Base-by-base conservation (phyloP, 2,329 filamentous ascomycete genomes). In the Endothia cerciana region DNA sequence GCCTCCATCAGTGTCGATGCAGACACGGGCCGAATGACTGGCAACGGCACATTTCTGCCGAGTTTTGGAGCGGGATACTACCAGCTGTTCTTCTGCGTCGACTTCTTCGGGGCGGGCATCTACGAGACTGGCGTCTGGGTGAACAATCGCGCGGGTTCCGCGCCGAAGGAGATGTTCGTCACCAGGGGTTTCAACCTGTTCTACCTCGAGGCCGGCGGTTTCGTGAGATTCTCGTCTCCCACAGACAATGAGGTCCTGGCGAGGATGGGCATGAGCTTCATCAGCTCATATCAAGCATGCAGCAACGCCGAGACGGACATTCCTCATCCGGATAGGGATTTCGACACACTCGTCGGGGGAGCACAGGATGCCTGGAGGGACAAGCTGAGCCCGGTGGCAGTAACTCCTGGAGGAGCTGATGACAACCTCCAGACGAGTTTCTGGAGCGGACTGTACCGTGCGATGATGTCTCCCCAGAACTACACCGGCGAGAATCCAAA, bases 401-500 rank as follows among this genome's bases (percentile, higher is more conserved):
- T 90, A 22, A 79, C 85, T 65, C 72, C 81, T 0, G 79, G 73
- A 0, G 78, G 80, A 2, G 84, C 81, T 2, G 85, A 83, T 13
- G 81, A 81, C 43, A 77, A 80, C 3, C 71, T 89, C 0, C 82
- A 87, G 69, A 84, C 75, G 8, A 81, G 83, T 6, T 89, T 90
- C 71, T 90, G 86, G 85, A 88, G 85, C 65, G 87, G 86, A 1
- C 74, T 85, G 5, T 89, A 89, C 69, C 80, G 87, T 28, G 77
- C 82, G 0, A 84, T 89, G 81, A 87, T 89, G 67, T 86, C 83
- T 38, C 87, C 87, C 1, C 87, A 89, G 71, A 87, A 90, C 71
- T 89, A 89, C 70, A 89, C 88, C 0, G 86, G 85, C 0, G 87
- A 89, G 72, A 89, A 89, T 56, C 85, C 85, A 3, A 74, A 85